Evolutionary conservation across 306 rosid species (phyloP).

Genomic region (Rosa multiflora): DNA sequence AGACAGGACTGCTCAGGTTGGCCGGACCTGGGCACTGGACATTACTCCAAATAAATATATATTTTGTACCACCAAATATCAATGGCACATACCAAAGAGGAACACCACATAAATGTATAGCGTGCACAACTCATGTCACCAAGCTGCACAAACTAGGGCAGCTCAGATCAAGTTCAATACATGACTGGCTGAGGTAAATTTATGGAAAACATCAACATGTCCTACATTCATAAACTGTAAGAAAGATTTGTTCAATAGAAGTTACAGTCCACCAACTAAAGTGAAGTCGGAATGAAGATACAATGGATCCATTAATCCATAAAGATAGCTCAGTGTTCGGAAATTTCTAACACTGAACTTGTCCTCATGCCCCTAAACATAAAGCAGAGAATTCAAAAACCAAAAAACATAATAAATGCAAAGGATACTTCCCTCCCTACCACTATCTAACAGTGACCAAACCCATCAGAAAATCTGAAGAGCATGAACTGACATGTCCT

Average conservation of each 20-base stretch:
- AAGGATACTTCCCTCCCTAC: conserved; percentile 34
- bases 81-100: not conserved
- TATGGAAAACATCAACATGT: not conserved
- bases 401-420: conserved; percentile 28
- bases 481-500: conserved; percentile 30
- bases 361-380: not conserved
- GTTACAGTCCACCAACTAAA: conserved; percentile 3
- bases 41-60: too few relatives aligned
- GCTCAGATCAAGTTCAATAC: not conserved
- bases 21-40: not conserved
- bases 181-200: not conserved
- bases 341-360: conserved; percentile 21
- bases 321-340: conserved; percentile 7
- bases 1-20: not conserved
- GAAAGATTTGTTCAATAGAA: conserved; percentile 8
- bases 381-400: not conserved
- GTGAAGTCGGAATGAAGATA: not conserved
- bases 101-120: not conserved
- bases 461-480: conserved; percentile 20
- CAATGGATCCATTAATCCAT: conserved; percentile 6
- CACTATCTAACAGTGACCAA: conserved; percentile 37
- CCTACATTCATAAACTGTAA: not conserved
- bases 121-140: not conserved
- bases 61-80: not conserved
- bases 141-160: not conserved